phyloP scores from a whole-genome alignment of 2,329 filamentous ascomycete species.

The Xylaria polymorpha region DNA sequence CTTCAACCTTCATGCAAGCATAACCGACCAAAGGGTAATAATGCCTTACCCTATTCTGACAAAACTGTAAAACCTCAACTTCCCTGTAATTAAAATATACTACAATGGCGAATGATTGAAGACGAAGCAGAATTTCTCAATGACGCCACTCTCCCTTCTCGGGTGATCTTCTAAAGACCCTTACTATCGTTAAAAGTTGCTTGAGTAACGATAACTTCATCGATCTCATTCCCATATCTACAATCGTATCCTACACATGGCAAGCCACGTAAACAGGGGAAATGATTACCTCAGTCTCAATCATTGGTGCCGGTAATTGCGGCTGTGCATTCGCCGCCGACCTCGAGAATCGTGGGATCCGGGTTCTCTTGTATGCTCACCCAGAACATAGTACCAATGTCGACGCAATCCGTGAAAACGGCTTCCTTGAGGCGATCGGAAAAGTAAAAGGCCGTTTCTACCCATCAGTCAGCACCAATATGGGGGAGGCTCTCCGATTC shows the following conservation, averaged over 20 bases:
- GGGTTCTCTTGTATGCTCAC: constrained; percentile 36
- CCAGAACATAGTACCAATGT: constrained; percentile 34
- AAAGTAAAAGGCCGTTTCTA: constrained; percentile 31
- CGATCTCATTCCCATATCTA: not conserved
- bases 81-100: not conserved
- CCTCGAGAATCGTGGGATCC: constrained; percentile 36
- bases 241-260: not conserved
- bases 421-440: constrained; percentile 31
- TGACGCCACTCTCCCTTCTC: not conserved
- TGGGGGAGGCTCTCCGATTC: constrained; percentile 33
- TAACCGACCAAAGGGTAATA: not conserved
- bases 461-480: constrained; percentile 28
- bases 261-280: not conserved
- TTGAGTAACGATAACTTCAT: not conserved
- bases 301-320: constrained; percentile 32
- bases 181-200: constrained; percentile 8
- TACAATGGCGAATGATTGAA: not conserved
- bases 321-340: constrained; percentile 38
- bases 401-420: constrained; percentile 22
- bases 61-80: not conserved
- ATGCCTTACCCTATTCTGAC: not conserved
- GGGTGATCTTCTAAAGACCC: not conserved
- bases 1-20: not conserved
- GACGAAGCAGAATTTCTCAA: not conserved
- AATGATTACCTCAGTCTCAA: constrained; percentile 35